Evolutionary conservation across 371 early-diverging fungal genomes (phyloP), one percentile per base, ranked within the genome.

Genomic region (Sporodiniella umbellata): DNA sequence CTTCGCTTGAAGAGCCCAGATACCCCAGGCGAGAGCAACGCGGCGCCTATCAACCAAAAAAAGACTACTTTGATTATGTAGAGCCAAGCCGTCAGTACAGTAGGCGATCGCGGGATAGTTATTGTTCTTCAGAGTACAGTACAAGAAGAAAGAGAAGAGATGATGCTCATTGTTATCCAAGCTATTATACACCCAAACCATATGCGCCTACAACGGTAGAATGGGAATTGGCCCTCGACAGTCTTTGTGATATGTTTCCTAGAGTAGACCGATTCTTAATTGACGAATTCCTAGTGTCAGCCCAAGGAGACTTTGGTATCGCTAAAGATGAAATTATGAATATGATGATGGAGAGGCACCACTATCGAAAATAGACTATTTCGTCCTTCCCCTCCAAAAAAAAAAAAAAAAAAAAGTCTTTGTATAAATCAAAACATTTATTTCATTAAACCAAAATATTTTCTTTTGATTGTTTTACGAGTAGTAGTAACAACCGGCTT

Each of bases 211-310:
- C n/a, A 24, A 2, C 6, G 6, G 61, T 56, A 23, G 62, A 62
- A 45, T 62, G 62, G 62, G 62, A 62, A 14, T 42, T 33, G 23
- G 28, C 47, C 0, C 24, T 62, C 22, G 62, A 62, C 39, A 53
- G 45, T 15, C 43, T 62, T 7, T 62, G 50, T 33, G 50, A 50
- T 8, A 11, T 53, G 10, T 62, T 56, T 46, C 62, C 62, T 7
- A 23, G 57, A 21, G 21, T 62, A 2, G 57, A 56, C 38, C 53
- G 57, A 2, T 37, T 31, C 25, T 62, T 56, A 25, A 31, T 62
- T 8, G 48, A 62, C 42, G 57, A 62, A 19, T 62, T 62, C 24
- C 25, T 62, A 30, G 49, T 37, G 23, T 62, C 62, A 33, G 53
- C 62, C 28, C 53, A 53, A 21, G 62, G 62, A 10, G 57, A 62